phyloP scores from a whole-genome alignment of 768 basidiomycete genomes.

The Agaricus bisporus region DNA sequence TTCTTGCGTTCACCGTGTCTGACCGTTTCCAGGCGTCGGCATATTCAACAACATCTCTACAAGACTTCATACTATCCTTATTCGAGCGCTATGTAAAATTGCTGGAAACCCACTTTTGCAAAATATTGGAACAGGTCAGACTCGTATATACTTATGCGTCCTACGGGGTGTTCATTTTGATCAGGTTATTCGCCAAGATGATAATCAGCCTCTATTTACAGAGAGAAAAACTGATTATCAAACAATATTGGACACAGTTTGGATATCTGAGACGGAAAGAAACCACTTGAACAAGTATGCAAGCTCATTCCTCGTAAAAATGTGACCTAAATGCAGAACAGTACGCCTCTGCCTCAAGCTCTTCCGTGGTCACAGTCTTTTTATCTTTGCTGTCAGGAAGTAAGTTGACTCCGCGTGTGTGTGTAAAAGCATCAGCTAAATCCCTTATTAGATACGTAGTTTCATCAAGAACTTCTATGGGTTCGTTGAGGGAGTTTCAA shows the following conservation, averaged over 20 bases:
- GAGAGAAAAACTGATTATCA: slow-evolving; percentile 57
- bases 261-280: slow-evolving; percentile 68
- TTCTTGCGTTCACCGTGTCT: background rate
- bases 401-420: slow-evolving; percentile 24
- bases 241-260: slow-evolving; percentile 73
- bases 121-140: slow-evolving; percentile 73
- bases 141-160: background rate
- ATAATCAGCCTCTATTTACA: slow-evolving; percentile 82
- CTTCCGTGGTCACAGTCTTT: slow-evolving; percentile 97
- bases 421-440: background rate
- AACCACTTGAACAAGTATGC: slow-evolving; percentile 52
- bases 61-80: slow-evolving; percentile 77
- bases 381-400: slow-evolving; percentile 89
- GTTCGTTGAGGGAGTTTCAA: slow-evolving; percentile 91
- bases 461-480: slow-evolving; percentile 96
- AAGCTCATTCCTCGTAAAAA: background rate
- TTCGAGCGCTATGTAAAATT: slow-evolving; percentile 88
- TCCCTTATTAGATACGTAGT: slow-evolving; percentile 55
- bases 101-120: slow-evolving; percentile 74
- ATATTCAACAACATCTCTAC: slow-evolving; percentile 79
- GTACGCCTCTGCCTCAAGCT: slow-evolving; percentile 57
- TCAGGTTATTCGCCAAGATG: slow-evolving; percentile 82
- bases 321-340: slow-evolving; percentile 21
- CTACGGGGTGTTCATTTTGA: background rate
- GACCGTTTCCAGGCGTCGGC: slow-evolving; percentile 60